Percentiles rank a stretch among this genome's conserved stretches.
Conservation (phyloP, 1,284 basidiomycete species). For the Rhodotorula sp. region DNA sequence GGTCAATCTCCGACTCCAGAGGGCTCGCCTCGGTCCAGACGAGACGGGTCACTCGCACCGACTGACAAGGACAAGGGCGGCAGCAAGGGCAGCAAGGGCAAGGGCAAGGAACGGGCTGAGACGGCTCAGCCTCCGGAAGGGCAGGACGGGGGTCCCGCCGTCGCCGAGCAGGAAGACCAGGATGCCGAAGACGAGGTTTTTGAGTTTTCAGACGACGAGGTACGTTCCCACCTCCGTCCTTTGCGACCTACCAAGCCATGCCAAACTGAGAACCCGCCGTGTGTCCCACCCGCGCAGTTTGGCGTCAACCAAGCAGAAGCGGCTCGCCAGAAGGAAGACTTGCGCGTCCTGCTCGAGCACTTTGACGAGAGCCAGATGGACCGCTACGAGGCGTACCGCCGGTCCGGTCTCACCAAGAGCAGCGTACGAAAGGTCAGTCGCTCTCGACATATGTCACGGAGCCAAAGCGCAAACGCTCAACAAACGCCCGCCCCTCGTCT, state of each 20-base stretch:
- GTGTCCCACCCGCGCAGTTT: too few species aligned
- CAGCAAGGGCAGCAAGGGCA: neutral
- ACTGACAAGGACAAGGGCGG: slow-evolving; percentile 10
- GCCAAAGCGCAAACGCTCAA: too few species aligned
- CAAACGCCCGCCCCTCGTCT: neutral
- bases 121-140: neutral
- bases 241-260: too few species aligned
- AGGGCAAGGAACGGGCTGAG: slow-evolving; percentile 15
- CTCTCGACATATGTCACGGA: too few species aligned
- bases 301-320: slow-evolving; percentile 31
- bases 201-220: slow-evolving; percentile 45
- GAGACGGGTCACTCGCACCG: slow-evolving; percentile 10
- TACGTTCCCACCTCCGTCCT: slow-evolving; percentile 16
- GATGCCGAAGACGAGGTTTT: slow-evolving; percentile 49
- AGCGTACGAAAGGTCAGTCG: slow-evolving; percentile 68
- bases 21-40: neutral
- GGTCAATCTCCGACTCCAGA: neutral
- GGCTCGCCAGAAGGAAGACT: slow-evolving; percentile 28
- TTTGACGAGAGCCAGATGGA: slow-evolving; percentile 80
- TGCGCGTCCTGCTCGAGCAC: slow-evolving; percentile 77
- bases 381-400: slow-evolving; percentile 79
- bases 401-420: slow-evolving; percentile 77
- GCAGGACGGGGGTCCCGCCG: slow-evolving; percentile 35
- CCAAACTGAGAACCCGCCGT: too few species aligned
- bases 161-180: slow-evolving; percentile 43